A percentile compares a stretch with the other conserved stretches of the same genome.
phyloP scores from a whole-genome alignment of 305 asterid species.

The Rubia tinctorum region DNA sequence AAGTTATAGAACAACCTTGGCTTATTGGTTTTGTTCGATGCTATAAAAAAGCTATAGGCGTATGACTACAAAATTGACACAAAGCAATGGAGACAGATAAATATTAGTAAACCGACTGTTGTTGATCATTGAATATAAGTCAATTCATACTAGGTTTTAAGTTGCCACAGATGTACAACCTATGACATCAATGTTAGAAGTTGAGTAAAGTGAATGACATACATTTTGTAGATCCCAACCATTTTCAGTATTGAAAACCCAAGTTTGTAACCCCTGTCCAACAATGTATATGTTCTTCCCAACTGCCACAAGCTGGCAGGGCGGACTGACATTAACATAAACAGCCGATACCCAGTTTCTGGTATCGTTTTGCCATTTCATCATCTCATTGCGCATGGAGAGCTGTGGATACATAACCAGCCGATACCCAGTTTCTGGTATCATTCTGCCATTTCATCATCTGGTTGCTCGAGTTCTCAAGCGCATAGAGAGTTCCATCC shows the following conservation, averaged over 20 bases:
- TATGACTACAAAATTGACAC: not conserved
- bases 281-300: conserved; percentile 61
- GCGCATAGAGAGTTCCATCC: conserved; percentile 48
- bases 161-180: conserved; percentile 60
- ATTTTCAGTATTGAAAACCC: conserved; percentile 49
- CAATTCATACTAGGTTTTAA: conserved; percentile 21
- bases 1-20: too few species aligned
- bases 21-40: too few species aligned
- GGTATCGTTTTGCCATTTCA: conserved; percentile 57
- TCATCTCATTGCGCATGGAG: conserved; percentile 58
- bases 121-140: not conserved
- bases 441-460: conserved; percentile 69
- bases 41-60: too few species aligned
- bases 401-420: too few species aligned
- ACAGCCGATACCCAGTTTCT: conserved; percentile 47
- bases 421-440: conserved; percentile 44
- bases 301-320: conserved; percentile 56
- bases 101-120: not conserved
- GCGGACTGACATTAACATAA: conserved; percentile 26
- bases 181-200: conserved; percentile 50
- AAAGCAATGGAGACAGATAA: not conserved
- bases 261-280: conserved; percentile 68
- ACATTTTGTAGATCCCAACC: conserved; percentile 38
- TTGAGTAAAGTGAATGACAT: conserved; percentile 40
- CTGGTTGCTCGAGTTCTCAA: conserved; percentile 60